These are phyloP conservation scores for Afroboletus lepidellus DNA, from an alignment of 1,284 basidiomycete species.

Conservation along the genomic window DNA sequence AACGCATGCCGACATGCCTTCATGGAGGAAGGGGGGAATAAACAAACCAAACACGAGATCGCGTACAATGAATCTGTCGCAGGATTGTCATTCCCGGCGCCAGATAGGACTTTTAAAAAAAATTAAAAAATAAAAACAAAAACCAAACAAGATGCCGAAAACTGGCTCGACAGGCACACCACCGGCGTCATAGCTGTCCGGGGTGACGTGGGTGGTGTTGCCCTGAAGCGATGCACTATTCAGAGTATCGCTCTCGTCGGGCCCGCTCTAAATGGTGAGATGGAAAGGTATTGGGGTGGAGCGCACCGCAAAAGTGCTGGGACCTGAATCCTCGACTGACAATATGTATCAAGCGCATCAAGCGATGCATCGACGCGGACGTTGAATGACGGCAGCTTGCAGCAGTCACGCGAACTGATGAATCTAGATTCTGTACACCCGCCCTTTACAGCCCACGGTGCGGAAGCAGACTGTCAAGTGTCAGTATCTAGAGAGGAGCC, in stretches of 20 bases:
- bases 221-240: constrained; percentile 8
- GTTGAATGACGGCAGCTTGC: constrained; percentile 12
- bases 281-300: background rate
- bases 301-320: background rate
- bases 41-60: constrained; percentile 7
- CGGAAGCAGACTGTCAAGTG: background rate
- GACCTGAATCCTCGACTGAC: constrained; percentile 7
- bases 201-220: constrained; percentile 1
- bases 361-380: constrained; percentile 9
- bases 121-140: constrained; percentile 6
- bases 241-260: background rate
- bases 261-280: constrained; percentile 13
- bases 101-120: background rate
- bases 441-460: background rate
- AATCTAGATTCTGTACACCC: constrained; percentile 4
- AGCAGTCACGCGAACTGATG: constrained; percentile 1
- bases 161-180: background rate
- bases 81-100: constrained; percentile 4
- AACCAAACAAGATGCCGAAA: background rate
- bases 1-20: constrained; percentile 20
- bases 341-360: constrained; percentile 8
- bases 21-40: constrained; percentile 1
- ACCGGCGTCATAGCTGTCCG: background rate
- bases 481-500: background rate
- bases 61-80: constrained; percentile 9